Base-by-base conservation (phyloP, 2,329 filamentous ascomycete genomes). In the Neocatenulostroma microsporum region DNA sequence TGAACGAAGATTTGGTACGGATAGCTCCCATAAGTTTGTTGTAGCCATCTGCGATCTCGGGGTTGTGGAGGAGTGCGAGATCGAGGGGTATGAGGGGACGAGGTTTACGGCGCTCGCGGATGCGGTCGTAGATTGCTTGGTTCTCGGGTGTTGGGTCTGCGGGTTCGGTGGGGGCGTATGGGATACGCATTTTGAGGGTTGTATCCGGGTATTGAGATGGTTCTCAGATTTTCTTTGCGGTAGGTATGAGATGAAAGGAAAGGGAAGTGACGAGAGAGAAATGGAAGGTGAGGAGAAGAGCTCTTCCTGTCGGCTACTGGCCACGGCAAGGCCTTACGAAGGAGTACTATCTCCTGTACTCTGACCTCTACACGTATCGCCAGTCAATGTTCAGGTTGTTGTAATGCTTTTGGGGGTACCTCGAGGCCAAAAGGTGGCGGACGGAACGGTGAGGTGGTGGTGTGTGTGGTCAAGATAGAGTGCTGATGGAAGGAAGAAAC, bases 51-150 rank as follows among this genome's bases (percentile, higher is more conserved):
- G 84, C 83, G 2, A 89, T 73, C 13, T 78, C 65, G 1, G 82
- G 81, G 14, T 79, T 74, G 64, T 89, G 84, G 10, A 89, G 71
- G 1, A 89, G 74, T 2, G 84, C 70, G 2, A 85, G 73, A 57
- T 89, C 84, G n/a, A 89, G 74, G 0, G 80, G 63, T 41, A 84
- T 82, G 14, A 89, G 72, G 5, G 80, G 80, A 1, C 82, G 76
- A 0, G 82, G 81, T 2, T 68, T 62, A 17, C 82, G 78, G 12
- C 83, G 80, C 21, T 72, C 76, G 8, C 67, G 63, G 51, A 86
- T 76, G 50, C 80, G 79, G 33, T 66, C 49, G 46, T 82, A 72
- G 53, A 85, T 77, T 14, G 60, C 61, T 37, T 57, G 47, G 29
- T 55, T 60, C 5, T 60, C 48, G 21, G 68, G 73, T 1, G 63